Base-by-base conservation (phyloP, 805 yeast genomes). In the Sporopachydermia lactativora region DNA sequence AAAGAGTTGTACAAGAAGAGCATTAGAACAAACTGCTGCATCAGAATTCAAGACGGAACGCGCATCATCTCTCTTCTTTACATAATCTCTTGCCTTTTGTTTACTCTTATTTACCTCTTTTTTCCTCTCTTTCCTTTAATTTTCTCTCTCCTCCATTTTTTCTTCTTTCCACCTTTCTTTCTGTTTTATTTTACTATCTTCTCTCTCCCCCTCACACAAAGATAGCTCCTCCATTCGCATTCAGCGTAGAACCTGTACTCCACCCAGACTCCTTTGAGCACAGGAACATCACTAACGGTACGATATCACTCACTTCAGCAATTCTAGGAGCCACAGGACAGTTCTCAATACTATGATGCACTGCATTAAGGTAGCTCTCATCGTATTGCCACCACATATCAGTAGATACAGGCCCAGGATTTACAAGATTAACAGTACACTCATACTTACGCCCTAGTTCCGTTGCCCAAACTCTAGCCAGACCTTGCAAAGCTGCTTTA, bases 401-500 rank as follows among this genome's bases (percentile, higher is more conserved):
- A 8, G 31, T 24, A 24, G 31, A 24, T 8, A 24, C 31, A 8
- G 31, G 31, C n/a, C 31, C 31, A 8, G 31, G 31, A 24, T 24
- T 24, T 8, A 24, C 31, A 8, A 24, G n/a, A 24, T 24, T 24
- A 24, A 24, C 31, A 24, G 31, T 24, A 24, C 38, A 43, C 18
- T 18, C 34, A 43, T 43, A n/a, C 36, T 43, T 42, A 8, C 38
- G 31, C 15, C 49, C 49, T 13, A 45, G 38, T 34, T 47, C 50
- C 11, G 19, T 41, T 5, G 50, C 49, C 40, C 42, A 40, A 11
- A 36, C 36, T 17, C 45, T 44, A 14, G 45, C 43, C 18, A 43
- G 36, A n/a, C 39, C 45, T 38, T 47, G 47, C n/a, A 47, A 34
- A 15, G 49, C 50, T 16, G 45, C 50, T 34, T 47, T 47, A 17